A percentile compares a stretch with the other conserved stretches of the same genome.
Conservation (phyloP, 78 protist species). For the Carpediemonas membranifera region DNA sequence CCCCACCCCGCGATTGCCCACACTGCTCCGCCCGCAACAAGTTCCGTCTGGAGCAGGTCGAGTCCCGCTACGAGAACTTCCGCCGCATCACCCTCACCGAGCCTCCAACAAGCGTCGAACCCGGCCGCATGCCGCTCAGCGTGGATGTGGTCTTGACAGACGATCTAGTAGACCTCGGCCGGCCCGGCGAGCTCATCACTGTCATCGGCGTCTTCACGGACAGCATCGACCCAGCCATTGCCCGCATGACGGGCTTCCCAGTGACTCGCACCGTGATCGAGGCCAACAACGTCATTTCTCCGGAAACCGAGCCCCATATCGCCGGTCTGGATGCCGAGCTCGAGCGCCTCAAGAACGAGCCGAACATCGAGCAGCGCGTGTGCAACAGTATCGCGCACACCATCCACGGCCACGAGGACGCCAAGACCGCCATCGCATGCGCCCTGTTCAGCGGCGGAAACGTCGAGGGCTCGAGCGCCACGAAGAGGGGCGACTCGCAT, state of each 20-base stretch:
- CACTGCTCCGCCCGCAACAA: neutral
- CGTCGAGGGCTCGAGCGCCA: neutral
- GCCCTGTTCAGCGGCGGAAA: constrained; percentile 88
- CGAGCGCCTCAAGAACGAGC: constrained; percentile 45
- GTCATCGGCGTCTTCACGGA: constrained; percentile 37
- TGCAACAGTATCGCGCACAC: constrained; percentile 85
- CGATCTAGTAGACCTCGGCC: constrained; percentile 78
- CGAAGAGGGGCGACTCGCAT: constrained; percentile 70
- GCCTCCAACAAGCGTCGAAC: constrained; percentile 89
- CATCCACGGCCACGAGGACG: constrained; percentile 89
- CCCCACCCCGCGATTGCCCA: neutral
- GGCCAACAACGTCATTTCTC: constrained; percentile 69
- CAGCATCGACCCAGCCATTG: constrained; percentile 61
- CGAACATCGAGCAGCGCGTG: constrained; percentile 37
- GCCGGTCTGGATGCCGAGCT: constrained; percentile 74
- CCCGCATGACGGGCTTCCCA: constrained; percentile 83
- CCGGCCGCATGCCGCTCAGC: constrained; percentile 95
- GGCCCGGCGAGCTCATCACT: constrained; percentile 89
- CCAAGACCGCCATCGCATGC: constrained; percentile 87
- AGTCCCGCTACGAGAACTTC: constrained; percentile 69
- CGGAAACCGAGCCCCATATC: constrained; percentile 27
- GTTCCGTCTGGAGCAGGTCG: neutral
- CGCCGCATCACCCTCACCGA: constrained; percentile 89
- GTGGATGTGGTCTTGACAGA: constrained; percentile 71
- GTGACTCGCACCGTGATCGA: constrained; percentile 90